Base-by-base conservation (phyloP, 345 rosid genomes). In the Hirschfeldia incana region DNA sequence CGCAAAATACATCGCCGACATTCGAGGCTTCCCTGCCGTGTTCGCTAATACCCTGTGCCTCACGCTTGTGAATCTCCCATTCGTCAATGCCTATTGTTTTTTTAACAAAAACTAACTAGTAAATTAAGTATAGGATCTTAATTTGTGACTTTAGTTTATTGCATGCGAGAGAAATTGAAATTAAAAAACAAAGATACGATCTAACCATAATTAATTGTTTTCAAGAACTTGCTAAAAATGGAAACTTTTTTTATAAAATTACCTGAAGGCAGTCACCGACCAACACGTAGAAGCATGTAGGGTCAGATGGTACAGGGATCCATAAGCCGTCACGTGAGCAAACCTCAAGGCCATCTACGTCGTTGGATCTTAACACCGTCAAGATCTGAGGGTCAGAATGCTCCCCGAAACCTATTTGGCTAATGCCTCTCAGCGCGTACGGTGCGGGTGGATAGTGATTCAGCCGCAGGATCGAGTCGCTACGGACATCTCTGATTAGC, bases 301-400 rank as follows among this genome's bases (percentile, higher is more conserved):
- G 94, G 76, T 91, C 97, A 6, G 99, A 94, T 0, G 93, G 88
- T 9, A 91, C 86, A 0, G 97, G 91, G 79, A 90, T 85, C 98
- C 98, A 95, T 4, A 85, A 66, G 1, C 91, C 92, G 29, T 87
- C 92, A 10, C 60, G 82, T 63, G 87, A 59, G 77, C 83, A 82
- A 68, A 95, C 88, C 78, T 95, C 91, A 57, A 95, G 95, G 76
- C 99, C 99, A 62, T 81, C 88, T 4, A 89, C 99, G 28, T 90
- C 97, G 92, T 95, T 95, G 75, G 99, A 95, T 85, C 94, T 72
- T 36, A 95, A 59, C 59, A 95, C 69, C 72, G 99, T 93, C 80
- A 95, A 49, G 81, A 95, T 95, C 92, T 95, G 99, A 84, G 98
- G 99, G 91, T 95, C 99, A 29, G 98, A 89, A 72, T 95, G 98